These are phyloP conservation scores for Tylopilus intermedius DNA, from an alignment of 768 basidiomycete species.

Conservation along the genomic window DNA sequence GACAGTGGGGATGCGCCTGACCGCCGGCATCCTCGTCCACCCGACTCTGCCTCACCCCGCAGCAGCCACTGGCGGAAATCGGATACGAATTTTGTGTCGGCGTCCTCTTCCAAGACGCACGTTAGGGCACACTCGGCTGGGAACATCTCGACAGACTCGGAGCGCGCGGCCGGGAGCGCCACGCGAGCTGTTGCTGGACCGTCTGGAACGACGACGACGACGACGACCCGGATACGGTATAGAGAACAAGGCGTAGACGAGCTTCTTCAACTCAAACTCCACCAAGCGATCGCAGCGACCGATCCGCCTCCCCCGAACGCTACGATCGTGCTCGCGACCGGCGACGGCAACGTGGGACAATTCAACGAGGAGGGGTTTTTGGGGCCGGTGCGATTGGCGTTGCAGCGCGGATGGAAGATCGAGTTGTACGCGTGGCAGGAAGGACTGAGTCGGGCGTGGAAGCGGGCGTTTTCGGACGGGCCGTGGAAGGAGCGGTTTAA, in stretches of 20 bases:
- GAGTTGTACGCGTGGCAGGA: conserved; percentile 92
- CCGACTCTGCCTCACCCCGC: conserved; percentile 15
- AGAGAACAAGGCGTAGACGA: conserved; percentile 96
- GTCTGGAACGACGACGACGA: conserved; percentile 18
- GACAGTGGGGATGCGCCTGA: conserved; percentile 63
- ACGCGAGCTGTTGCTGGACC: conserved; percentile 12
- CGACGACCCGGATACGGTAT: conserved; percentile 47
- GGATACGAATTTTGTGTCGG: conserved; percentile 5
- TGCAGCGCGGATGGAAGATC: conserved; percentile 90
- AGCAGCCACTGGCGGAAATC: conserved; percentile 21
- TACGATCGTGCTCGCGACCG: conserved; percentile 89
- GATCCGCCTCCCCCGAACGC: conserved; percentile 60
- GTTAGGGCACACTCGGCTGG: conserved; percentile 16
- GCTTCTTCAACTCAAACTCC: conserved; percentile 85
- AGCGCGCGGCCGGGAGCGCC: conserved; percentile 13
- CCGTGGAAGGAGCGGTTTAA: conserved; percentile 41
- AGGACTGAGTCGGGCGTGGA: conserved; percentile 75
- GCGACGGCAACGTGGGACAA: conserved; percentile 88
- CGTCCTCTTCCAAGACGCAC: conserved; percentile 10
- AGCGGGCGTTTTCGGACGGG: conserved; percentile 60
- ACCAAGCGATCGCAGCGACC: conserved; percentile 73
- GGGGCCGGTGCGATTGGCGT: conserved; percentile 78
- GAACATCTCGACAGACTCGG: conserved; percentile 27
- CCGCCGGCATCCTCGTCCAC: conserved; percentile 27
- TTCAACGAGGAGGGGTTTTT: conserved; percentile 93